These are phyloP conservation scores for Leccinum ochraceum DNA, from an alignment of 768 basidiomycete species.

Conservation along the genomic window DNA sequence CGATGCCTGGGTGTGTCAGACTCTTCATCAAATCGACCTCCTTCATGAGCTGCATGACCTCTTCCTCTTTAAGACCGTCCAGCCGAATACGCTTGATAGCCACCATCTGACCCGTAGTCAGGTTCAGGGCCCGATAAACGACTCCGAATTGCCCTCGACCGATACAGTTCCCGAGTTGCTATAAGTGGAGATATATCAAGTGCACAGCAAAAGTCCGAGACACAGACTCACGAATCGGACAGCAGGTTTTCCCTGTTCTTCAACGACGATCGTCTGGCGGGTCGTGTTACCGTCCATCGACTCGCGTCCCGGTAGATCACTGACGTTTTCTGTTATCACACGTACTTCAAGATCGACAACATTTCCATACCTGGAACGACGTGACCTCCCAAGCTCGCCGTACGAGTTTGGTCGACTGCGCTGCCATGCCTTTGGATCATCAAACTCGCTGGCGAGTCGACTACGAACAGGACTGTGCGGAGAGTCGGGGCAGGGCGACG, in stretches of 20 bases:
- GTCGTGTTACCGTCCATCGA: slow-evolving; percentile 64
- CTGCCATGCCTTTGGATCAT: slow-evolving; percentile 51
- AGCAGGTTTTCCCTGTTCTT: slow-evolving; percentile 78
- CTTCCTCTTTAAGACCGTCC: slow-evolving; percentile 87
- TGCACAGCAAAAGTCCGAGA: slow-evolving; percentile 2
- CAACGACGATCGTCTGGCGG: slow-evolving; percentile 70
- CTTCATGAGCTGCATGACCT: slow-evolving; percentile 87
- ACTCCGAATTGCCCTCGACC: slow-evolving; percentile 96
- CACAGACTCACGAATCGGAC: slow-evolving; percentile 73
- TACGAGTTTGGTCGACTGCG: slow-evolving; percentile 64
- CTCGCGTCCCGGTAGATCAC: slow-evolving; percentile 63
- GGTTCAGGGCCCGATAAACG: slow-evolving; percentile 91
- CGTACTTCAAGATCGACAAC: slow-evolving; percentile 63
- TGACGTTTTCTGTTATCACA: slow-evolving; percentile 53
- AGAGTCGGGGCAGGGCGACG: slow-evolving; percentile 41
- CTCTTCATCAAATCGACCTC: slow-evolving; percentile 94
- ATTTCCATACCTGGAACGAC: slow-evolving; percentile 69
- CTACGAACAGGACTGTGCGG: slow-evolving; percentile 37
- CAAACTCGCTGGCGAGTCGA: slow-evolving; percentile 75
- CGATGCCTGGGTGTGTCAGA: slow-evolving; percentile 91
- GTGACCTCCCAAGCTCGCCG: slow-evolving; percentile 62
- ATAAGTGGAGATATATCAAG: slow-evolving; percentile 14
- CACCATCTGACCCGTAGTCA: slow-evolving; percentile 96
- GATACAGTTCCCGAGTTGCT: slow-evolving; percentile 99
- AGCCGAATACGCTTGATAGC: slow-evolving; percentile 96